These are phyloP conservation scores for Albizia julibrissin DNA, from an alignment of 306 rosid genomes.

Conservation along the genomic window DNA sequence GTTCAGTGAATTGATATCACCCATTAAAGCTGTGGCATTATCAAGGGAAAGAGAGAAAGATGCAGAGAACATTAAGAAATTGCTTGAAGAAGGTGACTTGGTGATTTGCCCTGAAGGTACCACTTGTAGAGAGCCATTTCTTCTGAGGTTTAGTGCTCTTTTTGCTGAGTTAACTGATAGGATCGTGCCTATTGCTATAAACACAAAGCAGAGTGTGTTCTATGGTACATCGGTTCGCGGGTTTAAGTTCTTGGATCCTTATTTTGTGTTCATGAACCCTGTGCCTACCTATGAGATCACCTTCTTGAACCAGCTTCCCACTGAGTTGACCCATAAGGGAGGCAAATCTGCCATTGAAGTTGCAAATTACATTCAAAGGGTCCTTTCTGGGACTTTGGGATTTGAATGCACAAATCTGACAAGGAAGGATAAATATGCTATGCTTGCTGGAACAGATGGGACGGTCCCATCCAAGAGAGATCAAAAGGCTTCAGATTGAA, in stretches of 20 bases:
- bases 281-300: constrained; percentile 83
- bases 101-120: constrained; percentile 98
- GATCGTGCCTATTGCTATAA: constrained; percentile 89
- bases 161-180: constrained; percentile 87
- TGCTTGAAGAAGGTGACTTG: constrained; percentile 89
- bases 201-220: constrained; percentile 86
- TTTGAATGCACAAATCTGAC: constrained; percentile 94
- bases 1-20: constrained; percentile 80
- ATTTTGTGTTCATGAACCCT: constrained; percentile 96
- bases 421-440: constrained; percentile 84
- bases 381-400: constrained; percentile 78
- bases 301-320: constrained; percentile 76
- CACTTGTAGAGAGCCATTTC: constrained; percentile 85
- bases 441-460: constrained; percentile 92
- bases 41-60: constrained; percentile 90
- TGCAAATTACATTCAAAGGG: constrained; percentile 90
- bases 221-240: constrained; percentile 82
- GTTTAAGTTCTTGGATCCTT: constrained; percentile 77
- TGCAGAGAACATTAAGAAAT: constrained; percentile 70
- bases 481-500: constrained; percentile 24
- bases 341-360: constrained; percentile 87
- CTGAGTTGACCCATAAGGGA: constrained; percentile 75
- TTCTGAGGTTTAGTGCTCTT: constrained; percentile 86
- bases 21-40: constrained; percentile 86
- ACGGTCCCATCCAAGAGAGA: constrained; percentile 53